These are phyloP conservation scores for Leucocoprinus sp. DNA, from an alignment of 768 basidiomycete species.

Conservation along the genomic window DNA sequence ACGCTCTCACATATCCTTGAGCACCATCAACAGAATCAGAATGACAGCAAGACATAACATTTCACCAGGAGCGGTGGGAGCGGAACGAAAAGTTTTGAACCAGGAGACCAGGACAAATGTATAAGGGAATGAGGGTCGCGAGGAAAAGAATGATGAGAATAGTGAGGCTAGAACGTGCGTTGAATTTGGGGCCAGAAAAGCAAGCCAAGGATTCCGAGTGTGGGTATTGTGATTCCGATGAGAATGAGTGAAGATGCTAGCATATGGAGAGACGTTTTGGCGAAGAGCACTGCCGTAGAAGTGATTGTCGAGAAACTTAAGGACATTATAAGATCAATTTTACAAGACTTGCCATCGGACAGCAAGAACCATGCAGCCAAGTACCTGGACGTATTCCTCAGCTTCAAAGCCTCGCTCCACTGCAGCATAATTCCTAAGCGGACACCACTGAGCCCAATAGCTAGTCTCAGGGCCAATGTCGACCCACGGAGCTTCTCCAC, in stretches of 20 bases:
- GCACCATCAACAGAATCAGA: slow-evolving; percentile 86
- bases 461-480: slow-evolving; percentile 71
- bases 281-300: slow-evolving; percentile 86
- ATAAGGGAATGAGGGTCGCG: slow-evolving; percentile 63
- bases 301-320: slow-evolving; percentile 80
- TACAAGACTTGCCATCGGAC: slow-evolving; percentile 61
- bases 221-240: slow-evolving; percentile 71
- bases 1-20: slow-evolving; percentile 81
- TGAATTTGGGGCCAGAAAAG: slow-evolving; percentile 76
- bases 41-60: slow-evolving; percentile 80
- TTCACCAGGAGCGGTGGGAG: slow-evolving; percentile 69
- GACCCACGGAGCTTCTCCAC: slow-evolving; percentile 67
- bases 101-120: slow-evolving; percentile 78
- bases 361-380: slow-evolving; percentile 93
- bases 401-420: slow-evolving; percentile 60
- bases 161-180: slow-evolving; percentile 46
- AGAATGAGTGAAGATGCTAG: slow-evolving; percentile 66
- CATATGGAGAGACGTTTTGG: slow-evolving; percentile 84
- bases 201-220: slow-evolving; percentile 75
- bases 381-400: slow-evolving; percentile 83
- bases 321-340: background rate
- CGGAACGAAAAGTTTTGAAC: slow-evolving; percentile 34
- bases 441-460: slow-evolving; percentile 73
- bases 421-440: slow-evolving; percentile 68
- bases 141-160: slow-evolving; percentile 60